Base-by-base conservation (phyloP, 176 grass and related monocot species). In the Elymus sibiricus region DNA sequence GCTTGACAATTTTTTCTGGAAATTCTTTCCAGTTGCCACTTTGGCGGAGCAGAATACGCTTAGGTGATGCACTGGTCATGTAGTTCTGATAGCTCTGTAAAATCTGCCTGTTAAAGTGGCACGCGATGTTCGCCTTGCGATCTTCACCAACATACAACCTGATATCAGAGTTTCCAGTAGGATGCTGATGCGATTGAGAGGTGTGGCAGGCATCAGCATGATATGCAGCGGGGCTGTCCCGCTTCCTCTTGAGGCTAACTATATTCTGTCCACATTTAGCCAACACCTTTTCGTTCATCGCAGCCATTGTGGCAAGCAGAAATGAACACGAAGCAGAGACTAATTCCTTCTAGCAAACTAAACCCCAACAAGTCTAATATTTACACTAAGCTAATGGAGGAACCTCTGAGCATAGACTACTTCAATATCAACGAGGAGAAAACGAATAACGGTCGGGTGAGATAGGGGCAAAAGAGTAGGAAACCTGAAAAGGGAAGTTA, bases 11-110 rank as follows among this genome's bases (percentile, higher is more conserved):
- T 44, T 86, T 64, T 53, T 86, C 72, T 70, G 94, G 92, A 81
- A 99, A 84, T 62, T 97, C 89, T 87, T 91, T 89, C 97, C 97
- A 99, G 42, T 79, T 63, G 85, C 73, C 87, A 82, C 90, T 78
- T 85, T 99, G 82, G 53, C 90, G 85, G 70, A 91, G 86, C 44
- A 99, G 61, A 79, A 99, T 88, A 26, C 87, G 92, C 79, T 86
- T 88, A 3, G 94, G 97, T 22, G 76, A 40, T 38, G 82, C 87
- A 44, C 97, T 99, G 62, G 56, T 81, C 82, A 90, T 93, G 76
- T 96, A 96, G 40, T 97, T 99, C 34, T 77, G 78, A 75, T 99
- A 99, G 73, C 80, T 85, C 65, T 92, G 87, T 70, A 93, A 25
- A 46, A 90, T 80, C 74, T 93, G 87, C 24, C 43, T 87, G 78